phyloP scores from a whole-genome alignment of 169 alveolate species.

The Plasmodium reichenowi region DNA sequence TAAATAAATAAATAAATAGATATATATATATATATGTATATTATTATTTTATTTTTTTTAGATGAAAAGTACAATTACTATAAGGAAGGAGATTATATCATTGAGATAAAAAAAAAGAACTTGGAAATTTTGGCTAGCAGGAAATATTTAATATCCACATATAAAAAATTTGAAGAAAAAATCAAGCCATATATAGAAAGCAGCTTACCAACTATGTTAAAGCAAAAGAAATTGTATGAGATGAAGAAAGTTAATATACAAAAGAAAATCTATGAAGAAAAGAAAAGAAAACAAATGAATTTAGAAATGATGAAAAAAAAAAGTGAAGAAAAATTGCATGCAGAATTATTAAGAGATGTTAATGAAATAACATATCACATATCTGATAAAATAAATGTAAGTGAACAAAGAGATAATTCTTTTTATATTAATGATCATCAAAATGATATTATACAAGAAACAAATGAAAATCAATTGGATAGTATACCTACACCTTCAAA shows the following conservation, averaged over 20 bases:
- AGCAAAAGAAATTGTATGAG: conserved; percentile 52
- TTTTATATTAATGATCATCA: too few species aligned
- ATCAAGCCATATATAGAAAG: conserved; percentile 73
- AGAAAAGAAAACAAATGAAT: conserved; percentile 46
- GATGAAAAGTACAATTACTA: conserved; percentile 52
- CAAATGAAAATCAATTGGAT: background rate
- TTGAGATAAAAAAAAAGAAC: conserved; percentile 35
- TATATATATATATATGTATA: background rate
- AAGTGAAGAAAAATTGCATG: conserved; percentile 40
- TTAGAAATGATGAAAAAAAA: conserved; percentile 40
- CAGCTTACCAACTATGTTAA: conserved; percentile 73
- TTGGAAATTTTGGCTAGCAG: conserved; percentile 66
- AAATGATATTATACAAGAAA: background rate
- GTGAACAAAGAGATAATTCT: background rate
- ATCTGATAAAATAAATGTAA: conserved; percentile 14
- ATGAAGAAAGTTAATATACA: conserved; percentile 52
- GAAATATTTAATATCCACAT: conserved; percentile 48
- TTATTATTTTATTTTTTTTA: conserved; percentile 11
- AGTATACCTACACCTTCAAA: background rate
- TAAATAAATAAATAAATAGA: background rate
- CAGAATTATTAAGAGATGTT: conserved; percentile 48
- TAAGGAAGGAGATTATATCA: conserved; percentile 28
- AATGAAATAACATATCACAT: conserved; percentile 45
- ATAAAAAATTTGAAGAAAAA: conserved; percentile 67
- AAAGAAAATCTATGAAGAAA: conserved; percentile 69